Conservation (phyloP, 345 rosid species). For the Eucalyptus sp. region DNA sequence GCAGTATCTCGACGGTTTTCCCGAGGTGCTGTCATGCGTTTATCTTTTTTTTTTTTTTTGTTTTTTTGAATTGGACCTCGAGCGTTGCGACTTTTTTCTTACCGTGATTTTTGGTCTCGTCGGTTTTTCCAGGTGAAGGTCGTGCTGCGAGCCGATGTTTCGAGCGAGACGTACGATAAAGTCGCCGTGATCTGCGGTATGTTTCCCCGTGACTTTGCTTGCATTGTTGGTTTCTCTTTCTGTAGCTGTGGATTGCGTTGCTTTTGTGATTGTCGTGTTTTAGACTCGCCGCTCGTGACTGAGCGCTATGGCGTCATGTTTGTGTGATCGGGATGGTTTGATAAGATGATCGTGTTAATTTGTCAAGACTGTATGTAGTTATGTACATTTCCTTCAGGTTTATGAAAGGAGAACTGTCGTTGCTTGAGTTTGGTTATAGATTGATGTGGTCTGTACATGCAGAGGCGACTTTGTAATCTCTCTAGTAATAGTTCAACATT, state of each 20-base stretch:
- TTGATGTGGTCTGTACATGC: not conserved
- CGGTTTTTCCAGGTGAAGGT: slow-evolving; percentile 64
- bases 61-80: not conserved
- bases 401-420: not conserved
- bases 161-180: slow-evolving; percentile 52
- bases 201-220: not conserved
- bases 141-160: slow-evolving; percentile 84
- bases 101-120: not conserved
- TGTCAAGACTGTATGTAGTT: not conserved
- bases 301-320: not conserved
- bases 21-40: slow-evolving; percentile 35
- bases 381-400: not conserved
- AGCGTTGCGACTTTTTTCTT: not conserved
- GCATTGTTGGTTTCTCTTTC: not conserved
- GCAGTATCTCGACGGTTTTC: slow-evolving; percentile 89
- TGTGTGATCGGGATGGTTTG: not conserved
- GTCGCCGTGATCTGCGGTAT: slow-evolving; percentile 93
- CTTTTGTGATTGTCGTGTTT: not conserved
- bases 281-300: not conserved
- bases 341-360: not conserved
- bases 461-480: not conserved
- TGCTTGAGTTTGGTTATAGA: not conserved
- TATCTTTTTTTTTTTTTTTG: not conserved
- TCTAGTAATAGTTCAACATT: not conserved
- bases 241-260: not conserved